Evolutionary conservation across 2,329 filamentous ascomycete genomes (phyloP), one percentile per base, ranked within the genome.

Genomic region (Ophiosphaerella narmari): DNA sequence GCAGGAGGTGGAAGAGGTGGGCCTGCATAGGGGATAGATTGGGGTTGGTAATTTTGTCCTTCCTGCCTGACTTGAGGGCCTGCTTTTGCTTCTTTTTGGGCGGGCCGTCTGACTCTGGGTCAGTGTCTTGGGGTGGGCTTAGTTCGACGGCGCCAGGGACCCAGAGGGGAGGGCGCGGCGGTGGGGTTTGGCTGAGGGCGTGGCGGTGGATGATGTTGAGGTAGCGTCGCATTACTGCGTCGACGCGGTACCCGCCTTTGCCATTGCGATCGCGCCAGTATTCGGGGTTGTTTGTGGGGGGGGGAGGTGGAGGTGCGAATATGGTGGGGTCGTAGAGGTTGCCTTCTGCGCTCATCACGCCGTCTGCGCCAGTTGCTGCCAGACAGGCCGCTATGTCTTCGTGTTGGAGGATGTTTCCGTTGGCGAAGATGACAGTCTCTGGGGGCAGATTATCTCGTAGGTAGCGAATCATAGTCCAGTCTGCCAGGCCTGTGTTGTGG

Each of bases 391-490:
- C 82, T 9, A 99, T 78, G 69, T 99, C 93, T 0, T 80, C 86
- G 50, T 88, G 82, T 70, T 90, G 88, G 50, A 99, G 77, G 32
- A 97, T 87, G 67, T 99, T 99, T 11, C 94, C 94, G 72, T 99
- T 99, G 3, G 94, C 94, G 69, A 99, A 97, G 2, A 99, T 84
- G 21, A 99, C 94, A 7, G 91, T 95, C 40, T 97, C 91, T 1
- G 82, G 77, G 0, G 93, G 93, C 26, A 99, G 76, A 54, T 87
- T 88, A 9, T 96, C 90, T 41, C 94, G 81, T 57, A 99, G 75
- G 67, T 89, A 93, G 4, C 86, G 83, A 48, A 99, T 86, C 66
- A 88, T 84, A n/a, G 77, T 78, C 94, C 94, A 99, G 74, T 99
- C 91, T 4, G 94, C 94, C 32, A 97, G 63, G 0, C 94, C 94